These are phyloP conservation scores for Nannochloropsis granulata DNA, from an alignment of 108 stramenopile genomes.

Conservation along the genomic window DNA sequence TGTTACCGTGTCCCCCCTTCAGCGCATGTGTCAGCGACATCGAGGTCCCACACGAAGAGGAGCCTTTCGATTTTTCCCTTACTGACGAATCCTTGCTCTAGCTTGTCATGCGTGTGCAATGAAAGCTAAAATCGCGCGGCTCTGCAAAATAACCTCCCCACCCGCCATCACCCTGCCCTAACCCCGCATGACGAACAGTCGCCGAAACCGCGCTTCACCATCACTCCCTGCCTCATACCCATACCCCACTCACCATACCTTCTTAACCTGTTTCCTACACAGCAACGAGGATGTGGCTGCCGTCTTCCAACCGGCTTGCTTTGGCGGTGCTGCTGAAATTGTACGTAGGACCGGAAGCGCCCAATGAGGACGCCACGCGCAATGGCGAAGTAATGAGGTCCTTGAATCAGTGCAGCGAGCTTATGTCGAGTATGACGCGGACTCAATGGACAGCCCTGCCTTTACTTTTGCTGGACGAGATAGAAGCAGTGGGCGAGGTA, in stretches of 20 bases:
- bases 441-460: background rate
- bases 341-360: background rate
- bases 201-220: no score
- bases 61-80: no score
- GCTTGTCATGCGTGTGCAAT: no score
- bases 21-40: no score
- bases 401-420: background rate
- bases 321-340: background rate
- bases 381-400: background rate
- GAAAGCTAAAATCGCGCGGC: no score
- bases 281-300: background rate
- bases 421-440: background rate
- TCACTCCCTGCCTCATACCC: no score
- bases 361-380: background rate
- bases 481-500: background rate
- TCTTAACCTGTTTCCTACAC: background rate
- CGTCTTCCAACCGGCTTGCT: background rate
- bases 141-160: no score
- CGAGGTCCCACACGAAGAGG: no score
- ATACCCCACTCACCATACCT: background rate
- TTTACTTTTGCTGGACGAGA: background rate
- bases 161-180: no score
- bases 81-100: no score
- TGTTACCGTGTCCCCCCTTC: no score
- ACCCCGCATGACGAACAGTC: no score